Conservation (phyloP, 495 filamentous ascomycete genomes). For the Penicillium desertorum region DNA sequence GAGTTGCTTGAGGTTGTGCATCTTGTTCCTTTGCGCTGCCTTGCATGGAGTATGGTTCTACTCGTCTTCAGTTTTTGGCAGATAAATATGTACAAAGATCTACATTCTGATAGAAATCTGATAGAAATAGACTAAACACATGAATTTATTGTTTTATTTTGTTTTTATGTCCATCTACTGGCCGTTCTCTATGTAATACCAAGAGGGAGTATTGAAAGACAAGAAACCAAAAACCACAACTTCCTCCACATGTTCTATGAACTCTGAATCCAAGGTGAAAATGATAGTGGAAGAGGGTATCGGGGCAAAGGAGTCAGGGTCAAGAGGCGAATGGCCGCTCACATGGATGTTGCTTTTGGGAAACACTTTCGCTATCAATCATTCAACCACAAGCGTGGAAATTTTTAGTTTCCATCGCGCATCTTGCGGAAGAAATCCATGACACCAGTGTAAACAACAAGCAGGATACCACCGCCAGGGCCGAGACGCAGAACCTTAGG, state of each 20-base stretch:
- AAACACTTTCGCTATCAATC: conserved; percentile 9
- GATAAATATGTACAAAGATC: neutral
- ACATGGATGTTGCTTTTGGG: conserved; percentile 13
- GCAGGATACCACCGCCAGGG: conserved; percentile 85
- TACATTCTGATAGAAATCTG: neutral
- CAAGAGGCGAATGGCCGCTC: conserved; percentile 1
- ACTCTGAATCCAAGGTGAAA: neutral
- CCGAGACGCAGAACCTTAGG: conserved; percentile 91
- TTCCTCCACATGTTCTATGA: conserved; percentile 2
- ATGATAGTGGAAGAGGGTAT: conserved; percentile 12
- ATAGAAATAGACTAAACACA: neutral
- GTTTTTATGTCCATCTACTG: conserved; percentile 11
- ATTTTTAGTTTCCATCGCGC: conserved; percentile 31
- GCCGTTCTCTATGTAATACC: conserved; percentile 1
- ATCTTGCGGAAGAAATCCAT: conserved; percentile 85
- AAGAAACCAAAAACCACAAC: conserved; percentile 11
- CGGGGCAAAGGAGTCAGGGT: conserved; percentile 6
- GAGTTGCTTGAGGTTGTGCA: neutral
- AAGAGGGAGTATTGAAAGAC: conserved; percentile 8
- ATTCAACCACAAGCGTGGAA: conserved; percentile 1
- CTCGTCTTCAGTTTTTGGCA: neutral
- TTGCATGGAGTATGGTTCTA: neutral
- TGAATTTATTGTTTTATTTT: conserved; percentile 3
- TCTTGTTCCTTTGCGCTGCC: neutral
- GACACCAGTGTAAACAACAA: conserved; percentile 89